Conservation (phyloP, 768 basidiomycete genomes). For the Boletus bicolor region DNA sequence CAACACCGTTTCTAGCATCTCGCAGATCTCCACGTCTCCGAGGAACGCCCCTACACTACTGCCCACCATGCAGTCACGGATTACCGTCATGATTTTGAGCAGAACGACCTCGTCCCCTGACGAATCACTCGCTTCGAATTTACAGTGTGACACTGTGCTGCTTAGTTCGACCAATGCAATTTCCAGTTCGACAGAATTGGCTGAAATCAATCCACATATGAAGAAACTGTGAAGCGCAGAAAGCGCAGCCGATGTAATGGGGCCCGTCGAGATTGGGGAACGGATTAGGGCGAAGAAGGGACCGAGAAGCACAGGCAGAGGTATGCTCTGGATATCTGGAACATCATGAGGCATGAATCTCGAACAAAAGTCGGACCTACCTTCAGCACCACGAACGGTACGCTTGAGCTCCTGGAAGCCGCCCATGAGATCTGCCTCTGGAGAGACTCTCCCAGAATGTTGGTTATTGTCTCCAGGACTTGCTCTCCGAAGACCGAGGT, state of each 20-base stretch:
- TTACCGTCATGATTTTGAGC: constrained; percentile 86
- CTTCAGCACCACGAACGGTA: constrained; percentile 63
- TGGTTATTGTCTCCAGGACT: constrained; percentile 43
- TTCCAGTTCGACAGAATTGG: constrained; percentile 54
- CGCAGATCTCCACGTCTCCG: constrained; percentile 93
- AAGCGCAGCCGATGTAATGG: constrained; percentile 94
- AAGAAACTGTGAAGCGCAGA: constrained; percentile 88
- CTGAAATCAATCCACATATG: constrained; percentile 66
- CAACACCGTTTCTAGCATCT: constrained; percentile 96
- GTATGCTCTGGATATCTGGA: constrained; percentile 56
- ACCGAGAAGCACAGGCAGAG: constrained; percentile 61
- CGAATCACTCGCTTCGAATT: constrained; percentile 96
- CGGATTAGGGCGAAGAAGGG: constrained; percentile 94
- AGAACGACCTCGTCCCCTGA: constrained; percentile 98
- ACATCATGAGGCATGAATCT: constrained; percentile 14
- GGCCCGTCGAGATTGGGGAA: constrained; percentile 92
- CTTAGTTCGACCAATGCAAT: constrained; percentile 78
- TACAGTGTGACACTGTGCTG: constrained; percentile 89
- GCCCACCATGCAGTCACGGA: constrained; percentile 76
- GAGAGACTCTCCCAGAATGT: constrained; percentile 48
- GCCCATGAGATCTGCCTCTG: constrained; percentile 82
- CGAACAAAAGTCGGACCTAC: constrained; percentile 35
- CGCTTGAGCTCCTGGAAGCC: constrained; percentile 87
- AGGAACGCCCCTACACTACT: constrained; percentile 61
- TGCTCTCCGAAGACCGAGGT: constrained; percentile 68